These are phyloP conservation scores for Breynia disticha DNA, from an alignment of 441 rosid genomes.

Conservation along the genomic window DNA sequence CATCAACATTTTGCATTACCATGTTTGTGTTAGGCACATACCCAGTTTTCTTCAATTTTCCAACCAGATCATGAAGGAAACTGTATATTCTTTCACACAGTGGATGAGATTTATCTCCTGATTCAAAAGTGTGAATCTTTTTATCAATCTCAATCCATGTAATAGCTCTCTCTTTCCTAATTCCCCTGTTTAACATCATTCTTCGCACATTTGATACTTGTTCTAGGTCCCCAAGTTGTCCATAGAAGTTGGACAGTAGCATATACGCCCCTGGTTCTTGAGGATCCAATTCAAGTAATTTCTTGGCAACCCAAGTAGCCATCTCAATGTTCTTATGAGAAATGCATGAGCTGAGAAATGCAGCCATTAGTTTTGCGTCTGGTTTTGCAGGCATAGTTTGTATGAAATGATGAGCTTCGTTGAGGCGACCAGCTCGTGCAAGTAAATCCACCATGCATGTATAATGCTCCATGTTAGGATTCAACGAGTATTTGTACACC, in stretches of 20 bases:
- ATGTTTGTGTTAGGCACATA: constrained; percentile 20
- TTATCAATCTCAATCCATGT: constrained; percentile 19
- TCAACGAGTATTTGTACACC: constrained; percentile 16
- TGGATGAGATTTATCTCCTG: constrained; percentile 24
- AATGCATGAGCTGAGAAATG: constrained; percentile 23
- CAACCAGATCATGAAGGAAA: constrained; percentile 7
- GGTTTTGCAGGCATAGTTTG: constrained; percentile 17
- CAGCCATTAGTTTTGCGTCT: constrained; percentile 19
- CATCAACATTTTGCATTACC: constrained; percentile 23
- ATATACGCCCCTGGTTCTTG: constrained; percentile 20
- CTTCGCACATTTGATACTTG: constrained; percentile 20
- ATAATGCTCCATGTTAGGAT: constrained; percentile 21
- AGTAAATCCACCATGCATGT: constrained; percentile 24
- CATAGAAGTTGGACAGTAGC: constrained; percentile 22
- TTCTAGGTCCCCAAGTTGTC: constrained; percentile 13
- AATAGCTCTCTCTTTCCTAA: constrained; percentile 17
- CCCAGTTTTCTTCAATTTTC: constrained; percentile 17
- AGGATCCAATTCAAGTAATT: constrained; percentile 18
- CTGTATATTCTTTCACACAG: constrained; percentile 10
- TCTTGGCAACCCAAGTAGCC: constrained; percentile 2
- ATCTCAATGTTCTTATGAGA: constrained; percentile 15
- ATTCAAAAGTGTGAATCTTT: constrained; percentile 18
- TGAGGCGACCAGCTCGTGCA: constrained; percentile 18
- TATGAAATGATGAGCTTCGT: constrained; percentile 18
- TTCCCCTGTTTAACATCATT: constrained; percentile 19